Evolutionary conservation across 257 asterid genomes (phyloP).

Genomic region (Lycium barbarum): DNA sequence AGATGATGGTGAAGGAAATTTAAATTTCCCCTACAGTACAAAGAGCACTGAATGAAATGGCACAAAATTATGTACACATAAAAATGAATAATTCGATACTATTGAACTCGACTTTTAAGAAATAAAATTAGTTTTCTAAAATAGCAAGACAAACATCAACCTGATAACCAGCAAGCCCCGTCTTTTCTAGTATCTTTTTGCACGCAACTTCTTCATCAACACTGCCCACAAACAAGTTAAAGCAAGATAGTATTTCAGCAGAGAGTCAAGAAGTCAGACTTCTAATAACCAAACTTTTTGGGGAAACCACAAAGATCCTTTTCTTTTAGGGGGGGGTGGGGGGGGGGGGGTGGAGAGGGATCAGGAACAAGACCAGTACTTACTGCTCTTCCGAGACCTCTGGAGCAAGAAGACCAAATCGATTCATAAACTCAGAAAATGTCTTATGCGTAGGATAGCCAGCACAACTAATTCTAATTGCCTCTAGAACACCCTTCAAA

Average conservation of each 20-base stretch:
- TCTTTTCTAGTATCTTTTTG: conserved; percentile 80
- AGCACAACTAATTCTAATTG: conserved; percentile 98
- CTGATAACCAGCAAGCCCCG: conserved; percentile 89
- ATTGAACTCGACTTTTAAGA: conserved; percentile 12
- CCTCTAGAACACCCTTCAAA: conserved; percentile 48
- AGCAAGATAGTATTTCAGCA: conserved; percentile 2
- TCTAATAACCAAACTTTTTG: background rate
- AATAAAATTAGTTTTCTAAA: background rate
- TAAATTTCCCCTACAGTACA: background rate
- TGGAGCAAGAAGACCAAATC: conserved; percentile 93
- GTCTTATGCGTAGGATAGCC: conserved; percentile 99
- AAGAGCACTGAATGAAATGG: background rate
- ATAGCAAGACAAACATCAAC: conserved; percentile 46
- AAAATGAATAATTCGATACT: conserved; percentile 3
- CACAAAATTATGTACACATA: background rate
- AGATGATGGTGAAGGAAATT: background rate
- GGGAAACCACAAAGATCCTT: background rate
- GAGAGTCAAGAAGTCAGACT: background rate
- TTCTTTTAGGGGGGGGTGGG: background rate
- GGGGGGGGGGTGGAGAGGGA: background rate
- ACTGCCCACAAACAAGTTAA: conserved; percentile 41
- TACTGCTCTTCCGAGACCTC: conserved; percentile 30
- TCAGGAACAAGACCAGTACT: conserved; percentile 19
- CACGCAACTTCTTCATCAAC: conserved; percentile 78
- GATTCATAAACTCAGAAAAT: conserved; percentile 80